Conservation (phyloP, 257 asterid genomes). For the Phtheirospermum japonicum region DNA sequence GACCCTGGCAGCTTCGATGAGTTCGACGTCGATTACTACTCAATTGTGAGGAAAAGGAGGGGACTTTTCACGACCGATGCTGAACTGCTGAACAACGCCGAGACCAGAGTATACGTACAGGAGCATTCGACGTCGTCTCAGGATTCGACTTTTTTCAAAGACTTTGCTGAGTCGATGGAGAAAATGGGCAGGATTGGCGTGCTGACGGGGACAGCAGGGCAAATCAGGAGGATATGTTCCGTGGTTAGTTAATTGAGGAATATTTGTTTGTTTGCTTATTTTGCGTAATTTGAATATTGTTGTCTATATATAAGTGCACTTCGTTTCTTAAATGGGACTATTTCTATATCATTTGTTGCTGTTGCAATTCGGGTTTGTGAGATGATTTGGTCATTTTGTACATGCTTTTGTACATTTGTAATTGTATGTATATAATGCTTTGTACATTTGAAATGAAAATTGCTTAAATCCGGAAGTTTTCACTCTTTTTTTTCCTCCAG, state of each 20-base stretch:
- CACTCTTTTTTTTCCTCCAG: too few relatives aligned
- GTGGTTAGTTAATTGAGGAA: slow-evolving; percentile 22
- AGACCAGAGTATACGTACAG: slow-evolving; percentile 34
- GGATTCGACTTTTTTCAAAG: slow-evolving; percentile 26
- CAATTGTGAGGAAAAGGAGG: slow-evolving; percentile 22
- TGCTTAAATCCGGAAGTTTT: too few relatives aligned
- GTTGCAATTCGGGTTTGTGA: too few relatives aligned
- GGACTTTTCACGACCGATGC: slow-evolving; percentile 51
- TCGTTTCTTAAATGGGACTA: too few relatives aligned
- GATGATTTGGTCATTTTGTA: too few relatives aligned
- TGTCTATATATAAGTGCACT: too few relatives aligned
- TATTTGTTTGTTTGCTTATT: too few relatives aligned
- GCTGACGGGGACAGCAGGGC: slow-evolving; percentile 42
- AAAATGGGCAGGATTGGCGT: slow-evolving; percentile 45
- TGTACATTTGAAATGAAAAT: too few relatives aligned
- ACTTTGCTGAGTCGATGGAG: slow-evolving; percentile 47
- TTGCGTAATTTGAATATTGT: too few relatives aligned
- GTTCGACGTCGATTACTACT: slow-evolving; percentile 42
- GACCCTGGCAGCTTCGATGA: slow-evolving; percentile 43
- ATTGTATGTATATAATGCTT: too few relatives aligned
- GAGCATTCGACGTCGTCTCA: slow-evolving; percentile 20
- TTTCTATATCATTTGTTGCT: too few relatives aligned
- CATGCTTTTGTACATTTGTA: too few relatives aligned
- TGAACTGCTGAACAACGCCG: slow-evolving; percentile 35
- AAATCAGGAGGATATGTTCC: slow-evolving; percentile 45